Conservation (phyloP, 305 asterid genomes). For the Fraxinus baroniana region DNA sequence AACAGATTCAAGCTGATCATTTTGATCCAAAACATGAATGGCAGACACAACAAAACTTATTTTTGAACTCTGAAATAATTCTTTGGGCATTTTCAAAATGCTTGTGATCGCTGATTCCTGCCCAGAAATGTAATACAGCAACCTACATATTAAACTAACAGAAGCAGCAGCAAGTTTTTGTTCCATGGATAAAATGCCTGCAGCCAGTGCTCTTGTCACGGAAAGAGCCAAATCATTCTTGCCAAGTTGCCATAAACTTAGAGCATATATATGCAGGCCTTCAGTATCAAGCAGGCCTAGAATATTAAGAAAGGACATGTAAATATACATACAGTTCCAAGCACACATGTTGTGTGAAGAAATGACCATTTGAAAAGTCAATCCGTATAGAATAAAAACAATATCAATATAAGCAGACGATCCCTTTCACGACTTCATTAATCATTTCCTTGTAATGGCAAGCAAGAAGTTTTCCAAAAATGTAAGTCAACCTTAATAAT, state of each 20-base stretch:
- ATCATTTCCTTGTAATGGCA: background rate
- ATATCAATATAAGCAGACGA: background rate
- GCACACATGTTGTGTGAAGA: background rate
- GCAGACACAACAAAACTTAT: constrained; percentile 68
- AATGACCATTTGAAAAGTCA: background rate
- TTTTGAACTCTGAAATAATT: constrained; percentile 62
- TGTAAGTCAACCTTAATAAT: background rate
- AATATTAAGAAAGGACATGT: constrained; percentile 30
- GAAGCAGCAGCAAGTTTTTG: constrained; percentile 56
- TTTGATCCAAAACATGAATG: constrained; percentile 69
- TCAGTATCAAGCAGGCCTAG: constrained; percentile 76
- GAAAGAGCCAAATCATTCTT: constrained; percentile 69
- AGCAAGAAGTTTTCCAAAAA: background rate
- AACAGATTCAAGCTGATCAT: constrained; percentile 64
- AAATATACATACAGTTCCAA: background rate
- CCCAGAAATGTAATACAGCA: constrained; percentile 69
- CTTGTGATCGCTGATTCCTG: constrained; percentile 63
- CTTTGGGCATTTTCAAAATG: constrained; percentile 82
- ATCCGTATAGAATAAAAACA: background rate
- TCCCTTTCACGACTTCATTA: background rate
- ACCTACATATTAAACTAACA: constrained; percentile 64
- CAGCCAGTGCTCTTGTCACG: constrained; percentile 59
- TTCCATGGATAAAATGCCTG: constrained; percentile 63
- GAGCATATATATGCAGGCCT: constrained; percentile 79
- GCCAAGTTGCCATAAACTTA: constrained; percentile 80